A percentile compares a stretch with the other conserved stretches of the same genome.
phyloP scores from a whole-genome alignment of 1,139 yeast genomes.

The Diutina neorugosa region DNA sequence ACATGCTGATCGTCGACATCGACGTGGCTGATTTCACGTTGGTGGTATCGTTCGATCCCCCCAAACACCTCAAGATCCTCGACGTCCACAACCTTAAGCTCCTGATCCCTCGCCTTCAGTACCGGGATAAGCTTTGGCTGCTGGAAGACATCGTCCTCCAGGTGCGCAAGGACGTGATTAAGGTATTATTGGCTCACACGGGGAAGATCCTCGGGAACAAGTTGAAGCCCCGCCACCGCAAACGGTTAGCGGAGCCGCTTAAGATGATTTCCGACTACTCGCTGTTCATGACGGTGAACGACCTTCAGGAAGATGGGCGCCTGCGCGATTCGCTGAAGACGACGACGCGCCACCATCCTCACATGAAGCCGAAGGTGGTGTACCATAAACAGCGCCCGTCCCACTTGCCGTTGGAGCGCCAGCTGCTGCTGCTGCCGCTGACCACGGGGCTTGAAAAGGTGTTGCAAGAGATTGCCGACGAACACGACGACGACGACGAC shows the following conservation, averaged over 20 bases:
- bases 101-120: conserved; percentile 52
- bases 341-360: background rate
- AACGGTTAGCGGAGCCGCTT: conserved; percentile 24
- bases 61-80: conserved; percentile 50
- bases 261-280: conserved; percentile 33
- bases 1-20: conserved; percentile 51
- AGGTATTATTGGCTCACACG: conserved; percentile 57
- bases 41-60: conserved; percentile 66
- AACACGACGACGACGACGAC: background rate
- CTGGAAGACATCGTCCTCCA: conserved; percentile 57
- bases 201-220: conserved; percentile 77
- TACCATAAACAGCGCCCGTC: background rate
- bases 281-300: conserved; percentile 26
- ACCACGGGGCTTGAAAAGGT: conserved; percentile 1
- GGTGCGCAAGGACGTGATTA: conserved; percentile 56
- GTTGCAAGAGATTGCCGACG: conserved; percentile 2
- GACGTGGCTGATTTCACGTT: conserved; percentile 41
- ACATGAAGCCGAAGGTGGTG: background rate
- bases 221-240: conserved; percentile 33
- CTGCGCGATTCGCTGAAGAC: conserved; percentile 2
- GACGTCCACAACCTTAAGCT: conserved; percentile 63
- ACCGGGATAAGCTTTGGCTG: conserved; percentile 66
- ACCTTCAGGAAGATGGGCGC: conserved; percentile 16
- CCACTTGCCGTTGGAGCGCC: background rate
- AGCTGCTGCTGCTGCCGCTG: background rate